Evolutionary conservation across 2,329 filamentous ascomycete species (phyloP).

Genomic region (Claviceps africana): DNA sequence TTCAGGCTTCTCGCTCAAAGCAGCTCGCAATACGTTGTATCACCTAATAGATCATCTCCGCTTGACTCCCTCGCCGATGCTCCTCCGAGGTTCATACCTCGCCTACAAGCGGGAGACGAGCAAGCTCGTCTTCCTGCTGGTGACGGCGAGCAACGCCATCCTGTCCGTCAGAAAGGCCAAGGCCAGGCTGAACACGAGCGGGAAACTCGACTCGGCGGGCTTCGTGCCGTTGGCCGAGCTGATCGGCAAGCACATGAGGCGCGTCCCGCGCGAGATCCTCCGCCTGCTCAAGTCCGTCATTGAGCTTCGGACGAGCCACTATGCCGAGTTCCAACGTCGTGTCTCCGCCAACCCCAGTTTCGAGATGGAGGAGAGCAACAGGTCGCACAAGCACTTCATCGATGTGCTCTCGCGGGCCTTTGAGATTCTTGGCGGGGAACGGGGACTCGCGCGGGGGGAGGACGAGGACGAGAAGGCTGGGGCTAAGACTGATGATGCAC

Average conservation of each 20-base stretch:
- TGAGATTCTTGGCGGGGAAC: constrained; percentile 21
- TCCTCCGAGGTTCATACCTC: constrained; percentile 18
- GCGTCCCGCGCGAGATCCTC: constrained; percentile 21
- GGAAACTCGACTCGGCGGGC: constrained; percentile 20
- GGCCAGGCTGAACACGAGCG: constrained; percentile 21
- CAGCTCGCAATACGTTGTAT: too few species aligned
- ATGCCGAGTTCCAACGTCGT: constrained; percentile 19
- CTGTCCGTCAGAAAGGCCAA: constrained; percentile 11
- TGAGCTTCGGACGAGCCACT: constrained; percentile 15
- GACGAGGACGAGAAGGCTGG: too few species aligned
- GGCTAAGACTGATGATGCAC: background rate
- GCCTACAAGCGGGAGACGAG: constrained; percentile 26
- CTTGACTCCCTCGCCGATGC: too few species aligned
- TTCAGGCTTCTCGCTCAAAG: too few species aligned
- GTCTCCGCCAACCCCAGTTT: constrained; percentile 18
- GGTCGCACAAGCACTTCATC: constrained; percentile 28
- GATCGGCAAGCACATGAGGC: constrained; percentile 21
- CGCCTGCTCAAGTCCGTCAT: constrained; percentile 25
- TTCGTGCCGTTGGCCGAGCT: constrained; percentile 26
- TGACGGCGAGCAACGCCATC: constrained; percentile 24
- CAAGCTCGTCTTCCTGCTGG: constrained; percentile 24
- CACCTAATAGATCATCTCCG: too few species aligned
- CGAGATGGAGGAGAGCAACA: constrained; percentile 24
- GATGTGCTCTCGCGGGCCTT: constrained; percentile 24
- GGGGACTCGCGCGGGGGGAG: too few species aligned